Evolutionary conservation across 345 rosid genomes (phyloP).

Genomic region (Eucalyptus pauciflora): DNA sequence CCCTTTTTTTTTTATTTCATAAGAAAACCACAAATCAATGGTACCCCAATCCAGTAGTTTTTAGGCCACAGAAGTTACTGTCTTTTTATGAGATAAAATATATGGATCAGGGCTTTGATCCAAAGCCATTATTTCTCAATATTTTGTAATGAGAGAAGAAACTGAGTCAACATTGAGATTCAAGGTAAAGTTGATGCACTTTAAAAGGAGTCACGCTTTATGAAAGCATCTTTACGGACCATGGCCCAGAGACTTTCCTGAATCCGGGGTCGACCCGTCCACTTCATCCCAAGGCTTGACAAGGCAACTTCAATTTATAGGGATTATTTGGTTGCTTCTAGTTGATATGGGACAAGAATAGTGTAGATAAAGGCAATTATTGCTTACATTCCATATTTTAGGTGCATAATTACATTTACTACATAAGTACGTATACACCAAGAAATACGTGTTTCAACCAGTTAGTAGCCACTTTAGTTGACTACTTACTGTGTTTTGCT

Average conservation of each 20-base stretch:
- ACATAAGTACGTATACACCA: background rate
- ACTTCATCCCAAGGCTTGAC: background rate
- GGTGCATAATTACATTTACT: background rate
- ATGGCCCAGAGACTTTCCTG: background rate
- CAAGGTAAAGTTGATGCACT: too few species aligned
- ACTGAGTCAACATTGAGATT: too few species aligned
- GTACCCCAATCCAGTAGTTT: background rate
- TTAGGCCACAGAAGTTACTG: too few species aligned
- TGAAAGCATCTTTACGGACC: accelerated
- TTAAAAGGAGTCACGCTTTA: too few species aligned
- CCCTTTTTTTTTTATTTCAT: background rate
- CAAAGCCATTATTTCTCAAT: too few species aligned
- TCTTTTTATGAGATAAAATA: too few species aligned
- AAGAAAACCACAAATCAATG: background rate
- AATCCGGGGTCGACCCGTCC: background rate
- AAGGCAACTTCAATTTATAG: too few species aligned
- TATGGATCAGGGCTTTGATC: too few species aligned
- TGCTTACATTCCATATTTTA: background rate
- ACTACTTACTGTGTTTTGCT: background rate
- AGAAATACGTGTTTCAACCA: background rate
- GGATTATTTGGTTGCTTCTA: background rate
- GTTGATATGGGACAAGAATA: background rate
- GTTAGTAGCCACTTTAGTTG: background rate
- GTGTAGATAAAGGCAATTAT: background rate
- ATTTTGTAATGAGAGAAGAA: too few species aligned